These are phyloP conservation scores for Geosmithia putterillii DNA, from an alignment of 2,329 filamentous ascomycete species.

Conservation along the genomic window DNA sequence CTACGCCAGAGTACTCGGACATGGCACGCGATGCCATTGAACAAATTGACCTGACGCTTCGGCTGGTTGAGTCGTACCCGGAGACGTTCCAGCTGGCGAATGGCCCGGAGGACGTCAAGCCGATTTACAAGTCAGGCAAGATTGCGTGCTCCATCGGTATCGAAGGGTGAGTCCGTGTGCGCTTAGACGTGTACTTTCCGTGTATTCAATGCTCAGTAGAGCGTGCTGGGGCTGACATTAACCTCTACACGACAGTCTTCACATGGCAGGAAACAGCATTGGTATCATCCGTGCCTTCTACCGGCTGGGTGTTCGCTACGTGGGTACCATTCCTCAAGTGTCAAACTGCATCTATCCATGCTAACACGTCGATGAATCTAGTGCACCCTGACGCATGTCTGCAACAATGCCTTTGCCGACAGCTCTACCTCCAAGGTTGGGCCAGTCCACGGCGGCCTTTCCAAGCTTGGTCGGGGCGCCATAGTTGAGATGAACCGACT, in stretches of 20 bases:
- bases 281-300: constrained; percentile 18
- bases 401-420: constrained; percentile 13
- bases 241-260: constrained; percentile 6
- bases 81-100: constrained; percentile 11
- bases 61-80: constrained; percentile 11
- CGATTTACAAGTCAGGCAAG: constrained; percentile 13
- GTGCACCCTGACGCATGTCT: constrained; percentile 13
- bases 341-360: too few relatives aligned
- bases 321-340: constrained; percentile 4
- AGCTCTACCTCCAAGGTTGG: constrained; percentile 10
- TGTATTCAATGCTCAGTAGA: too few relatives aligned
- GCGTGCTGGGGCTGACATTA: too few relatives aligned
- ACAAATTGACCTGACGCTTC: constrained; percentile 9
- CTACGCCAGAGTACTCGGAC: constrained; percentile 9
- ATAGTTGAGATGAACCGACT: constrained; percentile 22
- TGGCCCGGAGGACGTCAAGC: constrained; percentile 13
- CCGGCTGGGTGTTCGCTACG: constrained; percentile 19
- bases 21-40: constrained; percentile 5
- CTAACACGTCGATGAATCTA: neutral
- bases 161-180: constrained; percentile 10
- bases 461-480: constrained; percentile 11
- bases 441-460: constrained; percentile 13
- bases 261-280: constrained; percentile 19
- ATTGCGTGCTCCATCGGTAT: constrained; percentile 22
- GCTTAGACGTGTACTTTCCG: too few relatives aligned